Evolutionary conservation across 2,329 filamentous ascomycete genomes (phyloP).

Genomic region (Ophiostoma sp.): DNA sequence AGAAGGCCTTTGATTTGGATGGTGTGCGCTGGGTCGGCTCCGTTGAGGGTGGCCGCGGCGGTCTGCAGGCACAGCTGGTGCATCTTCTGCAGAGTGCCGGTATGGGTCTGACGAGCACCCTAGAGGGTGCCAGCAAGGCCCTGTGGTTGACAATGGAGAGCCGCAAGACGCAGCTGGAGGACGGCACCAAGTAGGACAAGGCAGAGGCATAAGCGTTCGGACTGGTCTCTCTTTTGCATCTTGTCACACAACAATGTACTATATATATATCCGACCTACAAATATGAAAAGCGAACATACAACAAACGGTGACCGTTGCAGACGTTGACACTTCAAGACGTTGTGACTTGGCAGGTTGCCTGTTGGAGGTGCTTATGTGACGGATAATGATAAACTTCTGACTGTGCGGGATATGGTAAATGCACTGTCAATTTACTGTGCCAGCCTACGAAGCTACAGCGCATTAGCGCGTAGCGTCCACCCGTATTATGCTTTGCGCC

Average conservation of each 20-base stretch:
- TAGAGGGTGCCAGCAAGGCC: constrained; percentile 78
- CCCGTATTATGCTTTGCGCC: neutral
- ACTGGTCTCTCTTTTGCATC: neutral
- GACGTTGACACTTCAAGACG: neutral
- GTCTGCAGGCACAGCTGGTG: constrained; percentile 79
- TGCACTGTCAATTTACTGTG: constrained; percentile 23
- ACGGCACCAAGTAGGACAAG: constrained; percentile 49
- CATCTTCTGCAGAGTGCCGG: constrained; percentile 77
- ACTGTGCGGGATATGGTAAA: neutral
- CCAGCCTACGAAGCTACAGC: constrained; percentile 13
- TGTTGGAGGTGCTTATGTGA: neutral
- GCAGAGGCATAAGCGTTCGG: neutral
- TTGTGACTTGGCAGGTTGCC: neutral
- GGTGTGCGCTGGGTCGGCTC: constrained; percentile 66
- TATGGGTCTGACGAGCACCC: constrained; percentile 70
- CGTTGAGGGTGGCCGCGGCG: constrained; percentile 79
- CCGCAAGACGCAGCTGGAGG: constrained; percentile 76
- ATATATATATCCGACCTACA: constrained; percentile 10
- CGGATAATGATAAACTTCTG: neutral
- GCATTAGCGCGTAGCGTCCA: neutral
- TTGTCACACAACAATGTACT: constrained; percentile 18
- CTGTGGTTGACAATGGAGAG: constrained; percentile 88
- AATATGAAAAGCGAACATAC: constrained; percentile 15
- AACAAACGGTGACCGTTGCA: neutral
- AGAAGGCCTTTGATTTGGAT: constrained; percentile 75